Conservation (phyloP, 2,329 filamentous ascomycete genomes). For the Stachybotrys echinatus region DNA sequence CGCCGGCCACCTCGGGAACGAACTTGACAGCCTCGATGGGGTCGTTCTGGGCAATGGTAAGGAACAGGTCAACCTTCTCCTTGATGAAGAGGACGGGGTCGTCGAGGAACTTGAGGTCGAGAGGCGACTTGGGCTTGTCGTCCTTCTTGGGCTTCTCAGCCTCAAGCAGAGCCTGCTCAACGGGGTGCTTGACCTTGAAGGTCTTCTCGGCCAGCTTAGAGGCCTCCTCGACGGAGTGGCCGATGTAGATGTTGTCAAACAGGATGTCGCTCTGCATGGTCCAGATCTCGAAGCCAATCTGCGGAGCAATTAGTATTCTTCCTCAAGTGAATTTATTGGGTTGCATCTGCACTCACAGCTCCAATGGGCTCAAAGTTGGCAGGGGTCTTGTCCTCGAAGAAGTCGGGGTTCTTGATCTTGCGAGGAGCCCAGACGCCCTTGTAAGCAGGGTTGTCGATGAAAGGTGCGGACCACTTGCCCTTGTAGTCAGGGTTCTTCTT, state of each 20-base stretch:
- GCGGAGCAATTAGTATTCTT: slow-evolving; percentile 12
- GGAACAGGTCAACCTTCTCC: slow-evolving; percentile 91
- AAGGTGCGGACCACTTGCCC: slow-evolving; percentile 94
- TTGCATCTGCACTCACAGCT: slow-evolving; percentile 64
- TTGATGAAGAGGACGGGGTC: slow-evolving; percentile 83
- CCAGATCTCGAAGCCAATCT: slow-evolving; percentile 99
- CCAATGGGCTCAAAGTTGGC: slow-evolving; percentile 98
- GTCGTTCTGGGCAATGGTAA: slow-evolving; percentile 75
- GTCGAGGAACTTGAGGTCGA: slow-evolving; percentile 81
- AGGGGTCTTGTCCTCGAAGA: slow-evolving; percentile 95
- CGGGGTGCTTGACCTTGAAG: slow-evolving; percentile 79
- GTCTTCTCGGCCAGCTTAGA: slow-evolving; percentile 84
- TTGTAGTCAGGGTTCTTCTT: slow-evolving; percentile 96
- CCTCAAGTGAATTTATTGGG: not conserved
- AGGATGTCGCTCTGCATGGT: slow-evolving; percentile 99
- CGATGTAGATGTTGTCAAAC: slow-evolving; percentile 99
- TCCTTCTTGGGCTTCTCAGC: slow-evolving; percentile 70
- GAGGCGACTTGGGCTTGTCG: slow-evolving; percentile 62
- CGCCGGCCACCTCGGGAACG: slow-evolving; percentile 86
- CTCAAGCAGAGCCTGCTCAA: slow-evolving; percentile 77
- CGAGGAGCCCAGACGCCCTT: slow-evolving; percentile 92
- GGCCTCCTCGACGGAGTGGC: slow-evolving; percentile 91
- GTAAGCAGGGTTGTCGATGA: slow-evolving; percentile 96
- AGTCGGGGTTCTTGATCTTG: slow-evolving; percentile 96
- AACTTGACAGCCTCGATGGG: slow-evolving; percentile 81